Conservation (phyloP, 257 asterid genomes). For the Gardenia jasminoides region DNA sequence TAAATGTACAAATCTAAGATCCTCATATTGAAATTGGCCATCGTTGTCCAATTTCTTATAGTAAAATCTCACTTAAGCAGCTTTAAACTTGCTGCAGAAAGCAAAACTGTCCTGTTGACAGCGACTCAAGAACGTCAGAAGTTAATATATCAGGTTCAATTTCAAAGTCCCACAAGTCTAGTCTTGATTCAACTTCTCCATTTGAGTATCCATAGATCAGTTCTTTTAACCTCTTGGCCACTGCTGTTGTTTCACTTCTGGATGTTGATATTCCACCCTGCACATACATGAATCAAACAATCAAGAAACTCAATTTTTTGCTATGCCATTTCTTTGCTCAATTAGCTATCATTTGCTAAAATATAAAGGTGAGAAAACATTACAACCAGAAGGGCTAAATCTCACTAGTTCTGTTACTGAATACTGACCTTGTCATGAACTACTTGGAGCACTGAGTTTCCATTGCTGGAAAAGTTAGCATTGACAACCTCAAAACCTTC, state of each 20-base stretch:
- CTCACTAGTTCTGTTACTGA: not conserved
- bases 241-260: constrained; percentile 19
- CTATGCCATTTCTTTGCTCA: not conserved
- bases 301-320: not conserved
- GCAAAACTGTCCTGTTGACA: not conserved
- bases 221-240: constrained; percentile 29
- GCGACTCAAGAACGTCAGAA: constrained; percentile 9
- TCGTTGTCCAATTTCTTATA: not conserved
- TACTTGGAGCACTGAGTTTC: constrained; percentile 39
- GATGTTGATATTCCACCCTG: constrained; percentile 31
- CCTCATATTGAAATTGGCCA: not conserved
- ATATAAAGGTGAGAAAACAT: too few relatives aligned
- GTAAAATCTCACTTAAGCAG: not conserved
- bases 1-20: not conserved
- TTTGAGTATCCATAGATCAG: constrained; percentile 22
- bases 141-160: constrained; percentile 29
- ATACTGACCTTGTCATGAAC: constrained; percentile 37
- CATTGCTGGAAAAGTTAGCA: constrained; percentile 41
- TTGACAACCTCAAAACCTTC: constrained; percentile 39
- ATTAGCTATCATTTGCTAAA: not conserved
- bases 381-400: not conserved
- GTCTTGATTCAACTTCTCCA: constrained; percentile 29
- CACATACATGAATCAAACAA: not conserved
- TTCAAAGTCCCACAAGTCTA: constrained; percentile 37
- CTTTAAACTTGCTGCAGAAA: not conserved